These are phyloP conservation scores for Lasiodiplodia gonubiensis DNA, from an alignment of 2,329 filamentous ascomycete genomes.

Conservation along the genomic window DNA sequence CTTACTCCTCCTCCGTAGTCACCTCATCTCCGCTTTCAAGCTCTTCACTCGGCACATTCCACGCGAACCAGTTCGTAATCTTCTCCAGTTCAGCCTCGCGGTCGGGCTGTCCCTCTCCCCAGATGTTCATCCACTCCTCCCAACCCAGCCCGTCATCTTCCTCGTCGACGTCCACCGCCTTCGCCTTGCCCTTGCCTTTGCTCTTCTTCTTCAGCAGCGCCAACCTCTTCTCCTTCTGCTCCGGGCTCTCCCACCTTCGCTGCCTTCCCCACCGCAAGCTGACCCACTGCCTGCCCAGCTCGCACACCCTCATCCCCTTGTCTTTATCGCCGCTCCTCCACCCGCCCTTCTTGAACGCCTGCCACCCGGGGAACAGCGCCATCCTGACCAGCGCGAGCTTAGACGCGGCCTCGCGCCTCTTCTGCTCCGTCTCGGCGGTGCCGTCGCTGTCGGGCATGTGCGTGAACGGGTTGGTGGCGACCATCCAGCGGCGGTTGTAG, in stretches of 20 bases:
- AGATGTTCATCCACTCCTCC: constrained; percentile 11
- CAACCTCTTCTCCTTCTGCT: not conserved
- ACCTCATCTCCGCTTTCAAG: not conserved
- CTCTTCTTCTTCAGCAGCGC: not conserved
- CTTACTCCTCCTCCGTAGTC: not conserved
- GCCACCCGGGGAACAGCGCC: not conserved
- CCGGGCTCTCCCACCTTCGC: not conserved
- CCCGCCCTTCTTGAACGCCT: constrained; percentile 20
- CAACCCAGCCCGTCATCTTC: not conserved
- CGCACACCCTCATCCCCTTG: constrained; percentile 2
- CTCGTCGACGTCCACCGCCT: not conserved
- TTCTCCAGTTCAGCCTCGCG: not conserved
- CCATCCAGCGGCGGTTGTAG: not conserved
- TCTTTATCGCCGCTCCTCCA: constrained; percentile 3
- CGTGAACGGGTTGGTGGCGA: not conserved
- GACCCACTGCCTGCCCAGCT: constrained; percentile 5
- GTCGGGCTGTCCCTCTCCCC: not conserved
- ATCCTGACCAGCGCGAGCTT: constrained; percentile 3
- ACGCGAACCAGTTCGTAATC: not conserved
- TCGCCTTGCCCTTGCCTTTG: not conserved
- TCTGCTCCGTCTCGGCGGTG: not conserved
- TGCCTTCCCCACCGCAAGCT: constrained; percentile 10
- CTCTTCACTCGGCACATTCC: not conserved
- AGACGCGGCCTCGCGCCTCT: not conserved
- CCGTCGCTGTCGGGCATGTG: not conserved